Conservation (phyloP, 371 early-diverging fungal species). For the Mucor indicus region DNA sequence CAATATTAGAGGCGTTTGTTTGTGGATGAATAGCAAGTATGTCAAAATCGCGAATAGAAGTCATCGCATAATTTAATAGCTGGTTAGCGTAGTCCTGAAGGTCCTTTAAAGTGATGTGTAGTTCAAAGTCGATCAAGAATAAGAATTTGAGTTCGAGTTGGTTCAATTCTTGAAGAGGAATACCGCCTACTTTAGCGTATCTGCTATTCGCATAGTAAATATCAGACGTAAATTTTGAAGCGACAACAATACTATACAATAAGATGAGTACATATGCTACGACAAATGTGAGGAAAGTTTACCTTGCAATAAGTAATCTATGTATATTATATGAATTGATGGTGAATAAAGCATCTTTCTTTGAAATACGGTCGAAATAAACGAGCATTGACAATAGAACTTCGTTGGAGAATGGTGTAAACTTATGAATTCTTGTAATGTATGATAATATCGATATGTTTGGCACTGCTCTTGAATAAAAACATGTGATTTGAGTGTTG, state of each 20-base stretch:
- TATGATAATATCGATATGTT: constrained; percentile 64
- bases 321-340: constrained; percentile 77
- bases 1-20: too few species aligned
- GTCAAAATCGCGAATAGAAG: too few species aligned
- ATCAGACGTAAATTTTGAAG: constrained; percentile 78
- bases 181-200: constrained; percentile 78
- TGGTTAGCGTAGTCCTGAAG: constrained; percentile 67
- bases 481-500: constrained; percentile 58
- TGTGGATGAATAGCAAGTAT: too few species aligned
- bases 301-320: constrained; percentile 66
- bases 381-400: constrained; percentile 71
- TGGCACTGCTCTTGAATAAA: constrained; percentile 80
- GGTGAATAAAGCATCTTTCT: too few species aligned
- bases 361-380: constrained; percentile 78
- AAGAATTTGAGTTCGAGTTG: constrained; percentile 85
- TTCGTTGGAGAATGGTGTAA: constrained; percentile 71
- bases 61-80: constrained; percentile 34
- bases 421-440: constrained; percentile 67
- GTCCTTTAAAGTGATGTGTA: constrained; percentile 57
- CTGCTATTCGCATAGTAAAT: constrained; percentile 74
- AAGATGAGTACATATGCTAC: too few species aligned
- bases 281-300: too few species aligned
- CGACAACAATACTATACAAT: constrained; percentile 68
- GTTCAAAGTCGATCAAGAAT: constrained; percentile 72
- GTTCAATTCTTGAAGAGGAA: constrained; percentile 77